Base-by-base conservation (phyloP, 306 rosid genomes). In the Styphnolobium japonicum region DNA sequence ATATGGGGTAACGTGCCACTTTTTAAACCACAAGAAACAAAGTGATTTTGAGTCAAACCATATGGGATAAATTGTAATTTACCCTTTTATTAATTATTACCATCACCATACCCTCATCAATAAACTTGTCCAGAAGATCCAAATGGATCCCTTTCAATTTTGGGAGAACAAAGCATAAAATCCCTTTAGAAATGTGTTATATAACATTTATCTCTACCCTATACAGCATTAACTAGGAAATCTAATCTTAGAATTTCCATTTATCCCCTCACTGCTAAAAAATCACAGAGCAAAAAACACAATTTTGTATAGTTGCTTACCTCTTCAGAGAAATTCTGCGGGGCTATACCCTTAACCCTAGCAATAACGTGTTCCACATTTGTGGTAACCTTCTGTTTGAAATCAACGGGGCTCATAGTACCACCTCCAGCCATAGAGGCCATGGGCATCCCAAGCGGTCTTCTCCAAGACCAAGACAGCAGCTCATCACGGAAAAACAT, bases 401-500 rank as follows among this genome's bases (percentile, higher is more conserved):
- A 93, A 82, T 93, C 99, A 71, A 79, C 49, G 14, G 98, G 93
- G 78, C 86, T 96, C 89, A 92, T 87, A 34, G 91, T 80, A 39
- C 97, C 85, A 46, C 97, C 98, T 43, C 94, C 97, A 67, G 93
- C 85, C 75, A 92, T 81, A 22, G 97, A 86, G 58, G 91, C 91
- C 80, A 91, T 81, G 75, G 98, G 94, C 94, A 91, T 88, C 85
- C 99, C 99, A 9, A 90, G 90, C 21, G 98, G 98, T 86, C 98
- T 91, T 88, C 99, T 92, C 99, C 99, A 96, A 73, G 99, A 96
- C 98, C 97, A 96, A 40, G 99, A 96, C 73, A 96, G 86, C 42
- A 96, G 89, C 84, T 96, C 99, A 83, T 96, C 99, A 1, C 99
- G 98, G 92, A 96, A 96, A 79, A 96, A 96, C 99, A 96, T 96